phyloP scores from a whole-genome alignment of 1,284 basidiomycete genomes.

The Lignosus rhinocerotis region DNA sequence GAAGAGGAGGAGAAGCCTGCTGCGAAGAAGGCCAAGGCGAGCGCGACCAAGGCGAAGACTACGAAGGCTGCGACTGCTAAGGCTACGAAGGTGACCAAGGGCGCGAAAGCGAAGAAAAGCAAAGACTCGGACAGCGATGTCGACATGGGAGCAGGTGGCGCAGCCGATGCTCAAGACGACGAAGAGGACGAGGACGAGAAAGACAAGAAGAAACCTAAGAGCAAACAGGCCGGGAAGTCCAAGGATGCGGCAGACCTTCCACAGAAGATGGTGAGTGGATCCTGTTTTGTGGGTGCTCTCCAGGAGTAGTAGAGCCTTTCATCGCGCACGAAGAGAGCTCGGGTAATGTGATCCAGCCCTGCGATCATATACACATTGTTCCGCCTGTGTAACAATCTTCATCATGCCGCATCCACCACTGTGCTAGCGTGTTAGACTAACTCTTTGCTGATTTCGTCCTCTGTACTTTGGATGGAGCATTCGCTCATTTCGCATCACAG shows the following conservation, averaged over 20 bases:
- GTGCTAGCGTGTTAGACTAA: too few species aligned
- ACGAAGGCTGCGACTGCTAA: slow-evolving; percentile 29
- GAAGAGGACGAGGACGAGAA: slow-evolving; percentile 23
- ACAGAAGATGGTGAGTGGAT: slow-evolving; percentile 37
- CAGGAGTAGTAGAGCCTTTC: background rate
- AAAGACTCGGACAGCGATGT: slow-evolving; percentile 13
- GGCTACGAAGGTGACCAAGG: slow-evolving; percentile 8
- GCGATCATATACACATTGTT: too few species aligned
- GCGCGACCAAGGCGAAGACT: slow-evolving; percentile 36
- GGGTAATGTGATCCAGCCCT: too few species aligned
- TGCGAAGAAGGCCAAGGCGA: slow-evolving; percentile 10
- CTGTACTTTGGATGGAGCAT: background rate
- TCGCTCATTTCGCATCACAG: slow-evolving; percentile 30
- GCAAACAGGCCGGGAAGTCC: slow-evolving; percentile 11
- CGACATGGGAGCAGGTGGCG: slow-evolving; percentile 23
- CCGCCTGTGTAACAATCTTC: too few species aligned
- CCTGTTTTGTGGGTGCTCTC: background rate
- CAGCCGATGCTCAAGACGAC: slow-evolving; percentile 22
- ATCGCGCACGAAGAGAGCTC: too few species aligned
- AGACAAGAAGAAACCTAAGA: slow-evolving; percentile 9
- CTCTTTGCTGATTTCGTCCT: background rate
- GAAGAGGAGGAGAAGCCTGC: slow-evolving; percentile 19
- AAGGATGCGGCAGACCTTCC: slow-evolving; percentile 26
- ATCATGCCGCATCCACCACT: too few species aligned
- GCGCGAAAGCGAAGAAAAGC: slow-evolving; percentile 22